Conservation (phyloP, 345 rosid species). For the Carallia pectinifolia region DNA sequence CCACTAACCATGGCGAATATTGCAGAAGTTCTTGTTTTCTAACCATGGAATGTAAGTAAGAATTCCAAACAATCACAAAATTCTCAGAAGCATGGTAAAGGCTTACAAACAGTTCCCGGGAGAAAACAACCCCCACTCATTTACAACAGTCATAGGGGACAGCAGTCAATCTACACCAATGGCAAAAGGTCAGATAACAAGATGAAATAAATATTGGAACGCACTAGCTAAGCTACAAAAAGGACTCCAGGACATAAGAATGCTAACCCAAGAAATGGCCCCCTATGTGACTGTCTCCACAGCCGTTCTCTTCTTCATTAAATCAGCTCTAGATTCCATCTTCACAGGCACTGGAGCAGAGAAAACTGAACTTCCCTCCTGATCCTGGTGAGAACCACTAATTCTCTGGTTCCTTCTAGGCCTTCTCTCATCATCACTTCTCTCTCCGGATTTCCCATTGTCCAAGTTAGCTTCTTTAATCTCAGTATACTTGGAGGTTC, state of each 20-base stretch:
- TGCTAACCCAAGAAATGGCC: not conserved
- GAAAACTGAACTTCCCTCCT: constrained; percentile 35
- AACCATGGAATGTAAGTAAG: too few species aligned
- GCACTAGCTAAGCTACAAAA: too few species aligned
- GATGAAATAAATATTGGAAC: too few species aligned
- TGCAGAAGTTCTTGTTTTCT: too few species aligned
- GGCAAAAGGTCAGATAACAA: too few species aligned
- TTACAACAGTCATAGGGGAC: too few species aligned
- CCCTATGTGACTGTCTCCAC: constrained; percentile 26
- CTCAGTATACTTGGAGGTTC: not conserved
- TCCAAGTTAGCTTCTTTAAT: constrained; percentile 1
- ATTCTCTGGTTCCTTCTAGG: constrained; percentile 5
- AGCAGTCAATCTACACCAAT: too few species aligned
- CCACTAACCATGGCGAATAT: too few species aligned
- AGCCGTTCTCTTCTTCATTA: constrained; percentile 34
- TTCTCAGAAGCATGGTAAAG: too few species aligned
- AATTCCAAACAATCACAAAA: too few species aligned
- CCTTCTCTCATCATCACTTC: constrained; percentile 22
- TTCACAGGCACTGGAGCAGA: constrained; percentile 69
- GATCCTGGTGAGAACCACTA: constrained; percentile 19
- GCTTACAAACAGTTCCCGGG: too few species aligned
- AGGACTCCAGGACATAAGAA: not conserved
- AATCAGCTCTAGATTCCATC: constrained; percentile 58
- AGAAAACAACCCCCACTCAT: too few species aligned
- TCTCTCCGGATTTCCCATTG: constrained; percentile 26